A percentile compares a stretch with the other conserved stretches of the same genome.
Evolutionary conservation across 2,329 filamentous ascomycete species (phyloP).

Genomic region (Penicillium rolfsii): DNA sequence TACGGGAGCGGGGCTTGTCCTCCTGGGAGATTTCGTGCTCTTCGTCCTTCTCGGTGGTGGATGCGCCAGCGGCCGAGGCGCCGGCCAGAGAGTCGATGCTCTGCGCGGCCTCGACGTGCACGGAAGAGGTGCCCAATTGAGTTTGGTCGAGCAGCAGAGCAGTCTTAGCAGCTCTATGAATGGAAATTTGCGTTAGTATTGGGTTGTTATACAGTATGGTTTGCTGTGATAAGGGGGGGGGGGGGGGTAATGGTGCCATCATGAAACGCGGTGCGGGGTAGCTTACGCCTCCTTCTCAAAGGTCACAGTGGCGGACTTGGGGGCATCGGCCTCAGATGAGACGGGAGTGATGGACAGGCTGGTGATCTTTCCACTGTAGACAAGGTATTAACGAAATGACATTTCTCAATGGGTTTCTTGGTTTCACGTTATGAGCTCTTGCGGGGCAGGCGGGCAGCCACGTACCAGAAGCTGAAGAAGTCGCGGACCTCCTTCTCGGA

Average conservation of each 20-base stretch:
- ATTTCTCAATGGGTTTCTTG: not conserved
- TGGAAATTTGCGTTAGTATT: conserved; percentile 1
- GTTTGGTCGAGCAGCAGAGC: conserved; percentile 97
- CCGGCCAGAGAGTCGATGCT: conserved; percentile 66
- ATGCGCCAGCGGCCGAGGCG: conserved; percentile 59
- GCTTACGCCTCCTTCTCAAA: conserved; percentile 88
- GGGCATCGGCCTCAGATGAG: conserved; percentile 58
- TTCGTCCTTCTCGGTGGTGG: conserved; percentile 57
- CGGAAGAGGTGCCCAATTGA: conserved; percentile 75
- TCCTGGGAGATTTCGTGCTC: conserved; percentile 81
- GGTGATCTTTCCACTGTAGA: conserved; percentile 81
- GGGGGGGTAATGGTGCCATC: conserved; percentile 16
- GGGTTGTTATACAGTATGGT: conserved; percentile 3
- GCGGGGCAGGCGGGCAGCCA: conserved; percentile 10
- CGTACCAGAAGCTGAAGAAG: conserved; percentile 95
- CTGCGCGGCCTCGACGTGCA: conserved; percentile 76
- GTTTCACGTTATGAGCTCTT: not conserved
- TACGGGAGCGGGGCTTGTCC: conserved; percentile 92
- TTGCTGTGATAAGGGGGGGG: conserved; percentile 9
- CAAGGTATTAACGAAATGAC: conserved; percentile 24
- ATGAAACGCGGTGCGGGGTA: conserved; percentile 32
- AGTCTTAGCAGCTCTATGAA: conserved; percentile 76
- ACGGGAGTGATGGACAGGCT: conserved; percentile 73
- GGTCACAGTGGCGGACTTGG: conserved; percentile 85
- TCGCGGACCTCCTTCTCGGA: conserved; percentile 89